Evolutionary conservation across 257 asterid species (phyloP).

Genomic region (Capsicum chinense): DNA sequence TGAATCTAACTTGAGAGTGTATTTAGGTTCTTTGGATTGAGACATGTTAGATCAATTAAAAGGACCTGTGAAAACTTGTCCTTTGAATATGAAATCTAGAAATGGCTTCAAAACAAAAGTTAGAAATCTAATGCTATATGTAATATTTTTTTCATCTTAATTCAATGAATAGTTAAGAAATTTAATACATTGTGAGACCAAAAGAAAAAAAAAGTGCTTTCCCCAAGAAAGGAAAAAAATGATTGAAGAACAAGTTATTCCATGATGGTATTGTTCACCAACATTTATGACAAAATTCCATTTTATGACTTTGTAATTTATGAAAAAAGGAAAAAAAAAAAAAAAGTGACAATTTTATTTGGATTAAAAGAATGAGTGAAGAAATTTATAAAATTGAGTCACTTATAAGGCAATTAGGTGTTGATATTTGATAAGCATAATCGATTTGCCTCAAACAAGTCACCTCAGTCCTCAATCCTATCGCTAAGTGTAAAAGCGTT

Average conservation of each 20-base stretch:
- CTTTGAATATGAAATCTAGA: slow-evolving; percentile 46
- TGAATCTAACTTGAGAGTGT: slow-evolving; percentile 29
- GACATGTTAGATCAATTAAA: slow-evolving; percentile 27
- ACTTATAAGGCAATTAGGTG: not conserved
- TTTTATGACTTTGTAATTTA: not conserved
- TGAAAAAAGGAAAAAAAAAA: not conserved
- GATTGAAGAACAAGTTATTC: slow-evolving; percentile 18
- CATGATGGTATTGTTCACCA: slow-evolving; percentile 15
- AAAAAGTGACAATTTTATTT: not conserved
- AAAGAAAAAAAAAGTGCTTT: not conserved
- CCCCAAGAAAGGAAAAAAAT: slow-evolving; percentile 29
- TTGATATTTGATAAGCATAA: not conserved
- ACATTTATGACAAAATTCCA: not conserved
- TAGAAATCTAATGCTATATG: slow-evolving; percentile 39
- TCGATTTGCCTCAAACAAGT: not conserved
- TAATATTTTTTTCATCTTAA: slow-evolving; percentile 32
- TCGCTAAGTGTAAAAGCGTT: not conserved
- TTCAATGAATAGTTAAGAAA: slow-evolving; percentile 44
- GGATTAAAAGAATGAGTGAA: not conserved
- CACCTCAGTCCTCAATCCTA: not conserved
- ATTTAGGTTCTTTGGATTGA: slow-evolving; percentile 47
- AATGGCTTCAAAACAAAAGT: slow-evolving; percentile 41
- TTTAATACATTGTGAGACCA: not conserved
- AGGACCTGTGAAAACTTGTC: slow-evolving; percentile 13
- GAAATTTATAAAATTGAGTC: not conserved